Evolutionary conservation across 306 rosid genomes (phyloP).

Genomic region (Lathyrus sativus): DNA sequence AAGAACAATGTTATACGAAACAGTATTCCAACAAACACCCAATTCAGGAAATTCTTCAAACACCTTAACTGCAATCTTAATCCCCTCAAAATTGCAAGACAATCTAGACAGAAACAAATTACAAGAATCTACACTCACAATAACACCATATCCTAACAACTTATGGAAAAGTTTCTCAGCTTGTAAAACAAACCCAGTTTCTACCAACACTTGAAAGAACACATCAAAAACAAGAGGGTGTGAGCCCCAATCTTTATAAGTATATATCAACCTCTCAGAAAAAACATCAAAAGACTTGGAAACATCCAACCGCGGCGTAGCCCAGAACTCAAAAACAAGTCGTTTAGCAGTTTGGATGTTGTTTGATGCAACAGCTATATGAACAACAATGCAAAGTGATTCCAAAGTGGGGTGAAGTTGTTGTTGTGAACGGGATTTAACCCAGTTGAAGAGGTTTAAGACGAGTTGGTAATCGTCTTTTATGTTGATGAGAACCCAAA

Average conservation of each 20-base stretch:
- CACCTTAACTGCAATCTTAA: constrained; percentile 50
- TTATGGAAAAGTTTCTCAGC: constrained; percentile 65
- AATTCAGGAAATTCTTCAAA: constrained; percentile 60
- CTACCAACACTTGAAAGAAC: constrained; percentile 74
- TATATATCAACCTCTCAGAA: constrained; percentile 66
- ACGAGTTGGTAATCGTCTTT: constrained; percentile 61
- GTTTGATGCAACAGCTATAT: constrained; percentile 63
- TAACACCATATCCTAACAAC: constrained; percentile 63
- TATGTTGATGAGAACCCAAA: constrained; percentile 73
- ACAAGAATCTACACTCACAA: constrained; percentile 73
- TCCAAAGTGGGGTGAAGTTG: constrained; percentile 52
- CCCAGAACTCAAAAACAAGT: constrained; percentile 63
- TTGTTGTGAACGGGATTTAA: constrained; percentile 25
- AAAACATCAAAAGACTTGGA: constrained; percentile 44
- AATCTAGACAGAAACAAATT: constrained; percentile 65
- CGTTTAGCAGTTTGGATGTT: constrained; percentile 65
- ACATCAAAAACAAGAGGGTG: constrained; percentile 77
- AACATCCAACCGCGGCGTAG: constrained; percentile 49
- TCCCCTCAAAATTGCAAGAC: constrained; percentile 47
- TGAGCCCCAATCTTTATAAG: constrained; percentile 83
- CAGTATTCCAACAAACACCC: constrained; percentile 73
- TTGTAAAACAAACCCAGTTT: constrained; percentile 58
- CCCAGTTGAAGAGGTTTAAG: constrained; percentile 74
- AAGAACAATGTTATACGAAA: constrained; percentile 68
- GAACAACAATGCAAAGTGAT: constrained; percentile 71